These are phyloP conservation scores for Amaranthus hypochondriacus DNA, from an alignment of 148 eudicot genomes.

Conservation along the genomic window DNA sequence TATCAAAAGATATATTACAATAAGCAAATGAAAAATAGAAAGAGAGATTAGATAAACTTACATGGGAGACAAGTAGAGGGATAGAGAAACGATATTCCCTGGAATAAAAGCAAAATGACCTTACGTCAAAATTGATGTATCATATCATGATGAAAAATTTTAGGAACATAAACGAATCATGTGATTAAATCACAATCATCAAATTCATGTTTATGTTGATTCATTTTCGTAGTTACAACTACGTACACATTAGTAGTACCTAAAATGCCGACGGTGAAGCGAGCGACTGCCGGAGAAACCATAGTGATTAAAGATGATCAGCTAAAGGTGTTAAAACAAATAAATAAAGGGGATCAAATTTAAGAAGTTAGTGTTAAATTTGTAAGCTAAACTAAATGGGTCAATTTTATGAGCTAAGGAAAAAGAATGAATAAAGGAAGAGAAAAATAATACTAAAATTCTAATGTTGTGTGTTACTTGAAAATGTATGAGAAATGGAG, in stretches of 20 bases:
- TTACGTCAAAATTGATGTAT: slow-evolving; percentile 25
- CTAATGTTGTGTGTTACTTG: slow-evolving; percentile 10
- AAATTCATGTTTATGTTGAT: neutral
- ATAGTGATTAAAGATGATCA: neutral
- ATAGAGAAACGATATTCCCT: slow-evolving; percentile 32
- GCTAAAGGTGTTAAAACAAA: neutral
- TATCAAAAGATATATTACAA: neutral
- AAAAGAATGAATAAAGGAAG: neutral
- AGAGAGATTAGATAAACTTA: slow-evolving; percentile 1
- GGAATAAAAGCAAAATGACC: slow-evolving; percentile 18
- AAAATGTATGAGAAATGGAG: slow-evolving; percentile 22
- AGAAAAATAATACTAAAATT: neutral
- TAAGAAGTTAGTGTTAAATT: neutral
- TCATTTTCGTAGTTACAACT: neutral
- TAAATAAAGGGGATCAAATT: neutral
- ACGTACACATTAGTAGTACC: slow-evolving; percentile 21
- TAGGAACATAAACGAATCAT: neutral
- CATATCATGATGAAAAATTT: neutral
- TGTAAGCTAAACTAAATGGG: neutral
- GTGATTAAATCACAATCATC: neutral
- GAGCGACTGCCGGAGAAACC: slow-evolving; percentile 30
- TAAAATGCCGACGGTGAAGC: slow-evolving; percentile 32
- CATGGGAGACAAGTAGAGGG: slow-evolving; percentile 30
- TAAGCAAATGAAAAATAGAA: neutral
- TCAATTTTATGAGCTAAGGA: neutral